Evolutionary conservation across 2,329 filamentous ascomycete genomes (phyloP).

Genomic region (Fusarium euwallaceae): DNA sequence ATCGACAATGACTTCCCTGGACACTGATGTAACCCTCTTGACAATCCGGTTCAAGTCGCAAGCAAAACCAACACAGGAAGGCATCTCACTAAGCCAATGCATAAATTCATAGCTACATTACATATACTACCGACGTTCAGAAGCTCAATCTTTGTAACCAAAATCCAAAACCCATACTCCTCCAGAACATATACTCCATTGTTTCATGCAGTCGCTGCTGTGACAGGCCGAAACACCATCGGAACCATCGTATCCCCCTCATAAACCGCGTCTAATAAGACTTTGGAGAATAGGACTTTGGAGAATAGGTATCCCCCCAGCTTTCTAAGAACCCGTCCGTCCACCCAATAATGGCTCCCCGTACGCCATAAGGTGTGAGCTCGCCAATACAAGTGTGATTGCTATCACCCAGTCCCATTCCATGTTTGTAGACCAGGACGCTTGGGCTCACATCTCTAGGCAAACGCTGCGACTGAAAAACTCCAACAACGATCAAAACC

Average conservation of each 20-base stretch:
- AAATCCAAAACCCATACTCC: not conserved
- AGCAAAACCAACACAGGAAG: not conserved
- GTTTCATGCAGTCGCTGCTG: not conserved
- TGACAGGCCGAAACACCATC: not conserved
- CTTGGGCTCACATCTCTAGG: not conserved
- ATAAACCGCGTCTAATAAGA: not conserved
- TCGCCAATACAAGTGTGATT: not conserved
- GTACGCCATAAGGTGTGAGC: conserved; percentile 4
- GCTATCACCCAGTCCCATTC: not conserved
- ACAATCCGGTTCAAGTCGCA: not conserved
- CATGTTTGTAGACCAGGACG: not conserved
- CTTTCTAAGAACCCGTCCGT: conserved; percentile 9
- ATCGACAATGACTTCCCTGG: not conserved
- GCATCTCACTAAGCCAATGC: too few species aligned
- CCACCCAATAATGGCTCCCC: conserved; percentile 7
- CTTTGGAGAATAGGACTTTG: conserved; percentile 12
- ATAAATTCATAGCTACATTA: not conserved
- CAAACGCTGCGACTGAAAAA: conserved; percentile 4
- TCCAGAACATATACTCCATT: not conserved
- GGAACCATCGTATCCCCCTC: not conserved
- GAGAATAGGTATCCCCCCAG: conserved; percentile 8
- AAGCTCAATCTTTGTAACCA: not conserved
- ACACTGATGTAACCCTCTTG: not conserved
- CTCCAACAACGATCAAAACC: conserved; percentile 1
- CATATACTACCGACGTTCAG: not conserved